phyloP scores from a whole-genome alignment of 1,139 yeast species.

The Suhomyces taliae region DNA sequence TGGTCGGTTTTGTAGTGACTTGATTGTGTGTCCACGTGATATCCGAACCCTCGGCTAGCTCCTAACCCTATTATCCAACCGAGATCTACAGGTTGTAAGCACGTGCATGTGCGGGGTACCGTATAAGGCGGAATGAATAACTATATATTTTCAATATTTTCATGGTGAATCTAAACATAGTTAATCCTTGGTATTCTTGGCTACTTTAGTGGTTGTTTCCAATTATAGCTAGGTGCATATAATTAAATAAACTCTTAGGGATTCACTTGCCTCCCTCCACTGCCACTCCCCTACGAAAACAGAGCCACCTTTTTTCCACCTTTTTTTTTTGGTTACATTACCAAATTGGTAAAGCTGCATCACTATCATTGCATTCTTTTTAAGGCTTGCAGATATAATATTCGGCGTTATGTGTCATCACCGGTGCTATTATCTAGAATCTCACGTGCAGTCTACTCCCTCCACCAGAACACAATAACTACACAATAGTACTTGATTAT shows the following conservation, averaged over 20 bases:
- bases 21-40: background rate
- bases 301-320: too few species aligned
- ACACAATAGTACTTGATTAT: too few species aligned
- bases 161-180: too few species aligned
- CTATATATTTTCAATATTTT: too few species aligned
- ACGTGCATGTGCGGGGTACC: background rate
- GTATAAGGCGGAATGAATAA: background rate
- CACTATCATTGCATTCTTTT: background rate
- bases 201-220: too few species aligned
- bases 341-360: too few species aligned
- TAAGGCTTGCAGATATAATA: slow-evolving; percentile 1
- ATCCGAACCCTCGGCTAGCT: background rate
- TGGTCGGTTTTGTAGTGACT: background rate
- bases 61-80: background rate
- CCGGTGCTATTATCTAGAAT: background rate
- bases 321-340: too few species aligned
- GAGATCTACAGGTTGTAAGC: background rate
- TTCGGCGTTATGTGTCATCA: slow-evolving; percentile 5
- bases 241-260: too few species aligned
- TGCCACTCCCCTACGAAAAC: too few species aligned
- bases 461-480: background rate
- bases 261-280: too few species aligned
- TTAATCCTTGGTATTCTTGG: too few species aligned
- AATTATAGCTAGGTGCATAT: too few species aligned
- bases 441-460: background rate